These are phyloP conservation scores for Pyronema domesticum DNA, from an alignment of 495 filamentous ascomycete genomes.

Conservation along the genomic window DNA sequence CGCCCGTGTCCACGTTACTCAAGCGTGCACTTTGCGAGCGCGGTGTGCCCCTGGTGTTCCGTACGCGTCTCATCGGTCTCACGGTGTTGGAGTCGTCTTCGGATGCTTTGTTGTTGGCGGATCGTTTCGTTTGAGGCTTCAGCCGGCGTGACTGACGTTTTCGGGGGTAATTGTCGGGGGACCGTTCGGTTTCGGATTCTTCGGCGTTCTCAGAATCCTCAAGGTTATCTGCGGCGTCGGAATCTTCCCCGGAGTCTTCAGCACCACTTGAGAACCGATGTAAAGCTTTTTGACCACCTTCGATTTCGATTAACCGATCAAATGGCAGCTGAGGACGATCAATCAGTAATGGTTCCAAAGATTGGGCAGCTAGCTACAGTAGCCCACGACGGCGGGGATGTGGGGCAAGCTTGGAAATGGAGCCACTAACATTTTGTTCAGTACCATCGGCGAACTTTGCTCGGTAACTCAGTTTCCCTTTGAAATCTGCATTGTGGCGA, in stretches of 20 bases:
- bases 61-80: too few species aligned
- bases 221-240: background rate
- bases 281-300: slow-evolving; percentile 8
- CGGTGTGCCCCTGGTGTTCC: too few species aligned
- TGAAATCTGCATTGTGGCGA: slow-evolving; percentile 2
- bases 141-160: background rate
- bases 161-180: background rate
- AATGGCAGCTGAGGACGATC: slow-evolving; percentile 10
- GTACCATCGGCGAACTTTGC: slow-evolving; percentile 10
- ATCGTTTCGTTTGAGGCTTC: background rate
- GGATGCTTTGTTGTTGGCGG: background rate
- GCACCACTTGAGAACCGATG: background rate
- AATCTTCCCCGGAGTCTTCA: background rate
- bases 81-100: background rate
- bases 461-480: slow-evolving; percentile 11
- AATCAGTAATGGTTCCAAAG: background rate
- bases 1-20: too few species aligned
- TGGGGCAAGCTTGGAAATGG: background rate
- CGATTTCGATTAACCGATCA: slow-evolving; percentile 8
- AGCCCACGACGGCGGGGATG: background rate
- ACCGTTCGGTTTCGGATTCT: background rate
- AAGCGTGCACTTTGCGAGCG: too few species aligned
- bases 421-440: background rate
- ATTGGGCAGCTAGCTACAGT: background rate
- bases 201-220: too few species aligned